These are phyloP conservation scores for Adenanthera pavonina DNA, from an alignment of 306 rosid species.

Conservation along the genomic window DNA sequence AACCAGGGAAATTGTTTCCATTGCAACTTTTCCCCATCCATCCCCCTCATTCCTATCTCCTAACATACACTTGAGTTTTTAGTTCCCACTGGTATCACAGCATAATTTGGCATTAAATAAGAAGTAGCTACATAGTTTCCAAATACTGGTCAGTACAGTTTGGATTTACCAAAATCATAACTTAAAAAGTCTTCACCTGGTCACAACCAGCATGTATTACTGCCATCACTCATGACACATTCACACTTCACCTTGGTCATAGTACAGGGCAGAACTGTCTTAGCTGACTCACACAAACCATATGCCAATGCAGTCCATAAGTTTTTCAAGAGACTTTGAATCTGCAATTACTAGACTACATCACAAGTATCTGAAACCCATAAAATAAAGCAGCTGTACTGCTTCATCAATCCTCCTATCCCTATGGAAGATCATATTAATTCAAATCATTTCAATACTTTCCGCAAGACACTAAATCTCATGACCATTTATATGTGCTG, in stretches of 20 bases:
- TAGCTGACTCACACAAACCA: neutral
- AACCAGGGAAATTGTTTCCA: neutral
- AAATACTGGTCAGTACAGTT: neutral
- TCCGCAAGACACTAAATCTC: neutral
- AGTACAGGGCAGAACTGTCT: neutral
- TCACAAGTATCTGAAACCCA: neutral
- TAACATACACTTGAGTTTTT: neutral
- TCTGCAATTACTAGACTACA: neutral
- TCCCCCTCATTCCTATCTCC: neutral
- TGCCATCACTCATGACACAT: neutral
- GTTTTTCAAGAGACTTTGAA: neutral
- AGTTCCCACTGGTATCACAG: neutral
- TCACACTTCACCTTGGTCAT: neutral
- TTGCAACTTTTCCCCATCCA: neutral
- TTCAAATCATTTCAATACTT: neutral
- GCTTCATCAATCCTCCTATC: neutral
- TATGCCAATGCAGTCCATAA: neutral
- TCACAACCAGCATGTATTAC: neutral
- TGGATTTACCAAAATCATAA: neutral
- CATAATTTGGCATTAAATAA: neutral
- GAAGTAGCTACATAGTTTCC: neutral
- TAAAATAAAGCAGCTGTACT: neutral
- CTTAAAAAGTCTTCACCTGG: neutral
- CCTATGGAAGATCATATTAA: neutral
- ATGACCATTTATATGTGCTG: slow-evolving; percentile 20